Base-by-base conservation (phyloP, 2,329 filamentous ascomycete genomes). In the Colletotrichum zoysiae region DNA sequence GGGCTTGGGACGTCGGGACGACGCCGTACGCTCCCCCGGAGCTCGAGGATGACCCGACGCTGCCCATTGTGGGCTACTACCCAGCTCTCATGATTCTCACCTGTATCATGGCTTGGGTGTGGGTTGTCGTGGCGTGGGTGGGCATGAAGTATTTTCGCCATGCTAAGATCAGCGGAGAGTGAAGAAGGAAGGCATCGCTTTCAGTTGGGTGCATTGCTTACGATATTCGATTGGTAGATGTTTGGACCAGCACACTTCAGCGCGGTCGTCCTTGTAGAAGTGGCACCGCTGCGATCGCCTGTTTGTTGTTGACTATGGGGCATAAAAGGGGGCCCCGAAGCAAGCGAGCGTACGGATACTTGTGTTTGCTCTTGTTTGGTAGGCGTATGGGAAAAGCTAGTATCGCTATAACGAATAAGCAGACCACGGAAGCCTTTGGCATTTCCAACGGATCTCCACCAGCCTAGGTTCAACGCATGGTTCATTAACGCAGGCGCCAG, bases 111-210 rank as follows among this genome's bases (percentile, higher is more conserved):
- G 95, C 95, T 23, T 99, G 96, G 96, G 94, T 98, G 7, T 99
- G 96, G 96, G 96, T 98, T 23, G 90, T 97, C 16, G 91, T 97
- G 70, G 96, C 97, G 14, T 99, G 96, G 96, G 92, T 98, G 60
- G 96, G 96, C 33, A 98, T 99, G 95, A 99, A 99, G 81, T 98
- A 98, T 82, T 99, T 99, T 79, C 91, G 95, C 76, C 96, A 99
- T 85, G 95, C 96, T 44, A 97, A 97, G 84, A 97, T 98, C 71
- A 89, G 85, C 68, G 87, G 87, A 42, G 88, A 90, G 78, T 93
- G 76, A 83, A 33, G 33, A 46, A 40, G 26, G 50, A 7, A 30
- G 26, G 50, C 7, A 30, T 53, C 16, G 26, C 26, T 33, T 35
- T n/a, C 30, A 16, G 18, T 35, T 35, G 18, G 18, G 8, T 30